Evolutionary conservation across 2,329 filamentous ascomycete species (phyloP), one percentile per base, ranked within the genome.

Genomic region (Zalaria obscura): DNA sequence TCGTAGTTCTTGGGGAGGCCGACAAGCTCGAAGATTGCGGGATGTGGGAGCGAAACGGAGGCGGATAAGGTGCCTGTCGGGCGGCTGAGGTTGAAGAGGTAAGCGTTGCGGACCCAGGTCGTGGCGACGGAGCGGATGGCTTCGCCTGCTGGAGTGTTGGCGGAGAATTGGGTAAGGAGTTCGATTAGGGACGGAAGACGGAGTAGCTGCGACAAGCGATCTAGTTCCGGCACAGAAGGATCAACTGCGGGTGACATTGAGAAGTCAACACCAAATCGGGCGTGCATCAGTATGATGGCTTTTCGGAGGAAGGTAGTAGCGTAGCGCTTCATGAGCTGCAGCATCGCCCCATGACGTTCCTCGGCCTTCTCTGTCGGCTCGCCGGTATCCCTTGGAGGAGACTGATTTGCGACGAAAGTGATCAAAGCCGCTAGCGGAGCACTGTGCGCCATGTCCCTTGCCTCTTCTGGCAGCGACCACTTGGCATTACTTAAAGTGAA

Each of bases 1-100:
- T 96, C 91, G 58, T 87, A 98, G 53, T 89, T 87, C 61, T 83
- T 84, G 1, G 91, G 91, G 38, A 98, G 66, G 1, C 91, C 91
- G 8, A 98, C 80, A 25, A 98, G 75, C 60, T 98, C 91, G 55
- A 91, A 93, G 48, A 98, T 94, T 37, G 78, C 81, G 0, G 91
- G 93, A 57, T 98, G 91, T 42, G 83, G 79, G 10, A 79, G 63
- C 29, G 64, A 68, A 45, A n/a, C 48, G 42, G 25, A 51, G 74
- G 52, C 48, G 72, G 60, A 31, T 57, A 38, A 41, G 25, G 31
- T 25, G 10, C 38, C 48, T 18, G 18, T 18, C 2, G 18, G 18
- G 18, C 18, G 18, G 52, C 57, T 38, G 5, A 28, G 52, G 54
- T 58, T 40, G 52, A 57, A 55, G 9, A 45, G 45, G n/a, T 43